Evolutionary conservation across 1,284 basidiomycete species (phyloP).

Genomic region (Hypsizygus ulmarius): DNA sequence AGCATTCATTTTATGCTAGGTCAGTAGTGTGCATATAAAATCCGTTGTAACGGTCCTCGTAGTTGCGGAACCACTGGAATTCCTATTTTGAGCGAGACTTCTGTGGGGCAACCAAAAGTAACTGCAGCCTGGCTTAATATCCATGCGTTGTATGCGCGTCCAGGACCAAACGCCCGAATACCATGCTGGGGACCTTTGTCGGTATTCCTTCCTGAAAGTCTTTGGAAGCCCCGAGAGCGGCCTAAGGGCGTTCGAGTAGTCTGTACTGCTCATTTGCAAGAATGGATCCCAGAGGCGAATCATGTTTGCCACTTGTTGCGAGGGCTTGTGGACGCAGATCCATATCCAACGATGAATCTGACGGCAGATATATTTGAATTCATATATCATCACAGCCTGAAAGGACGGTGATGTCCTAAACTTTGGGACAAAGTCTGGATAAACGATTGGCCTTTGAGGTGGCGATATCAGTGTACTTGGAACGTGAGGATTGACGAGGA

Average conservation of each 20-base stretch:
- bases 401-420: slow-evolving; percentile 15
- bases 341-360: slow-evolving; percentile 53
- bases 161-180: slow-evolving; percentile 55
- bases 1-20: neutral
- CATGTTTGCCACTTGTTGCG: slow-evolving; percentile 55
- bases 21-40: slow-evolving; percentile 26
- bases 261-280: slow-evolving; percentile 24
- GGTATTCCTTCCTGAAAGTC: slow-evolving; percentile 56
- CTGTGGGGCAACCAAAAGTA: neutral
- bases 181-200: slow-evolving; percentile 51
- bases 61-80: slow-evolving; percentile 54
- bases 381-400: neutral
- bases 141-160: slow-evolving; percentile 58
- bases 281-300: neutral
- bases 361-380: neutral
- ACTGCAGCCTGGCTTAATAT: slow-evolving; percentile 54
- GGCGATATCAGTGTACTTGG: neutral
- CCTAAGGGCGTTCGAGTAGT: slow-evolving; percentile 60
- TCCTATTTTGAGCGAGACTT: neutral
- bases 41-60: slow-evolving; percentile 44
- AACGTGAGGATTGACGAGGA: neutral
- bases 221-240: slow-evolving; percentile 52
- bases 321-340: slow-evolving; percentile 58
- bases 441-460: slow-evolving; percentile 51
- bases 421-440: slow-evolving; percentile 57